Conservation (phyloP, 140 eudicot species). For the Oenanthe javanica region DNA sequence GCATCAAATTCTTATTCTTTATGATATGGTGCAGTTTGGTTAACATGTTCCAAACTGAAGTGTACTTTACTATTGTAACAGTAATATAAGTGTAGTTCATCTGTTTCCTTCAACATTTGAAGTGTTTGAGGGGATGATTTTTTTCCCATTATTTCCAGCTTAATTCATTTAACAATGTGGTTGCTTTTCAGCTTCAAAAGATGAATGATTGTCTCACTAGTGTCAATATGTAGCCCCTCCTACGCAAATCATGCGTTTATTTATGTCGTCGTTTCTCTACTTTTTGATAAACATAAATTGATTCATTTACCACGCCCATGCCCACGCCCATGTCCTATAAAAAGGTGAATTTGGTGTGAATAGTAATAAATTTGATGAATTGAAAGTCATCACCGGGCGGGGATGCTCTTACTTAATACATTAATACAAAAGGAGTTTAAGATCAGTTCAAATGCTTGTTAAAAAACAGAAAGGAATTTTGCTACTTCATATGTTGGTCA, state of each 20-base stretch:
- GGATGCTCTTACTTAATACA: too few relatives aligned
- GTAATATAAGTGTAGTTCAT: neutral
- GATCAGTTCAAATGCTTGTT: too few relatives aligned
- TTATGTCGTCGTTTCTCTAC: neutral
- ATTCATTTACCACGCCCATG: neutral
- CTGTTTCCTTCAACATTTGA: neutral
- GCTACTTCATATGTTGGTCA: too few relatives aligned
- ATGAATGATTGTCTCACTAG: neutral
- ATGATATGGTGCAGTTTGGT: neutral
- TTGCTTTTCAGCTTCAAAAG: neutral
- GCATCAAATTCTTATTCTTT: neutral
- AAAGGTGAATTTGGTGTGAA: too few relatives aligned
- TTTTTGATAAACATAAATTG: neutral
- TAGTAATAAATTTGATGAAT: too few relatives aligned
- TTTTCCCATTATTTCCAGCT: neutral
- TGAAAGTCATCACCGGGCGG: too few relatives aligned
- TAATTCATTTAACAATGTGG: neutral
- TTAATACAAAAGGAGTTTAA: too few relatives aligned
- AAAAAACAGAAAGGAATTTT: too few relatives aligned
- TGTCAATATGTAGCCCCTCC: neutral
- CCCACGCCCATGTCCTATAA: too few relatives aligned
- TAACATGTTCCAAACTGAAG: neutral
- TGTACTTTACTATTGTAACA: neutral
- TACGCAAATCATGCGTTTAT: neutral
- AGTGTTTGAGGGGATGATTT: neutral